These are phyloP conservation scores for Echinosophora koreensis DNA, from an alignment of 306 rosid genomes.

Conservation along the genomic window DNA sequence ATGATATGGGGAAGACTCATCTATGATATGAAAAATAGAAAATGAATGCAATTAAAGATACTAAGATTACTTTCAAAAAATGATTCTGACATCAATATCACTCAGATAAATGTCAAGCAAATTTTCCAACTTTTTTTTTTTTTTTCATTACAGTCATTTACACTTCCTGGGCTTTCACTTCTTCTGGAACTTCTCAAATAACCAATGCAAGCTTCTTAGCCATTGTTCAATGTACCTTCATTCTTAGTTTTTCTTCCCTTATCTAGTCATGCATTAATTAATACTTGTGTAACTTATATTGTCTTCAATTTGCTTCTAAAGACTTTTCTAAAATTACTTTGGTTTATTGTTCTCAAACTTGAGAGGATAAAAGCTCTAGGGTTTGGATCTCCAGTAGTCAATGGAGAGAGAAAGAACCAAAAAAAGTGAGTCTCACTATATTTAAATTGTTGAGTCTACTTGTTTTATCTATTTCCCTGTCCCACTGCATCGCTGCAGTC, in stretches of 20 bases:
- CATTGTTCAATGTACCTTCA: neutral
- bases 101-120: slow-evolving; percentile 10
- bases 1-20: slow-evolving; percentile 4
- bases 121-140: slow-evolving; percentile 6
- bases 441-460: neutral
- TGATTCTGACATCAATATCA: neutral
- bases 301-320: slow-evolving; percentile 8
- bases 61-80: slow-evolving; percentile 26
- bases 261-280: neutral
- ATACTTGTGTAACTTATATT: slow-evolving; percentile 13
- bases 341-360: neutral
- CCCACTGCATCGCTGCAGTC: slow-evolving; percentile 10
- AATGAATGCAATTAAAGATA: slow-evolving; percentile 8
- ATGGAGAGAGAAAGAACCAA: slow-evolving; percentile 32
- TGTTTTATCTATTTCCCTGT: slow-evolving; percentile 23
- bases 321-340: neutral
- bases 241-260: slow-evolving; percentile 18
- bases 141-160: slow-evolving; percentile 37
- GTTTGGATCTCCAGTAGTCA: neutral
- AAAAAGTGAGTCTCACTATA: neutral
- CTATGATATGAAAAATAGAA: slow-evolving; percentile 16
- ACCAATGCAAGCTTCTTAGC: slow-evolving; percentile 35
- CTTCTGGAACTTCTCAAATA: slow-evolving; percentile 30
- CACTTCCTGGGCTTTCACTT: slow-evolving; percentile 22
- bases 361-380: neutral